A percentile compares a stretch with the other conserved stretches of the same genome.
These are phyloP conservation scores for Salix caprea DNA, from an alignment of 345 rosid genomes.

Conservation along the genomic window DNA sequence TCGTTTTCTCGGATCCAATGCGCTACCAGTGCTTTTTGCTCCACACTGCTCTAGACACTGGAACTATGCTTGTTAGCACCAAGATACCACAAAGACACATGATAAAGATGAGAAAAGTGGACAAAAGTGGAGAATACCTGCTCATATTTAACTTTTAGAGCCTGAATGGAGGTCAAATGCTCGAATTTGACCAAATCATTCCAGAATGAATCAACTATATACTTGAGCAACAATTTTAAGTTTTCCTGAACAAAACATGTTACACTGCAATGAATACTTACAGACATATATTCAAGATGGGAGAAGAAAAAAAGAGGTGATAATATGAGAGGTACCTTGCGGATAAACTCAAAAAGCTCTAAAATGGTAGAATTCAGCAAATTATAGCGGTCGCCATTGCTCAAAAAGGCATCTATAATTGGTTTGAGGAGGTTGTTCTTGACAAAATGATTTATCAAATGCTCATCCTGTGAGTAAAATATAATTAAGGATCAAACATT, in stretches of 20 bases:
- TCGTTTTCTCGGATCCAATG: constrained; percentile 59
- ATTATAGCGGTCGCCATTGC: constrained; percentile 87
- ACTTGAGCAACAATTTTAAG: constrained; percentile 63
- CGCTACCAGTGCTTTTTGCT: constrained; percentile 44
- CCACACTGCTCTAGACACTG: constrained; percentile 80
- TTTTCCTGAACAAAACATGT: constrained; percentile 58
- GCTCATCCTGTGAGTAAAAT: constrained; percentile 68
- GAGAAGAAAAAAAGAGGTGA: not conserved
- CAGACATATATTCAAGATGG: constrained; percentile 8
- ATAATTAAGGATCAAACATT: constrained; percentile 3
- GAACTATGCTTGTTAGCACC: constrained; percentile 22
- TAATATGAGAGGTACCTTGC: constrained; percentile 52
- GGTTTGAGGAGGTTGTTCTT: constrained; percentile 85
- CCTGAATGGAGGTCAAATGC: constrained; percentile 49
- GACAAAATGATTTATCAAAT: constrained; percentile 68
- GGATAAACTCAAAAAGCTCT: constrained; percentile 87
- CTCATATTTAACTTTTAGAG: constrained; percentile 69
- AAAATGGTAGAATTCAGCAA: constrained; percentile 84
- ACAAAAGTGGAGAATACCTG: constrained; percentile 43
- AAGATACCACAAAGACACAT: constrained; percentile 1
- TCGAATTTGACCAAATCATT: constrained; percentile 60
- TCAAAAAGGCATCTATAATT: constrained; percentile 75
- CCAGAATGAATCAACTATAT: constrained; percentile 84
- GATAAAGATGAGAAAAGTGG: constrained; percentile 6
- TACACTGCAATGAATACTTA: constrained; percentile 16